Evolutionary conservation across 495 filamentous ascomycete species (phyloP), one percentile per base, ranked within the genome.

Genomic region (Podospora anserina): DNA sequence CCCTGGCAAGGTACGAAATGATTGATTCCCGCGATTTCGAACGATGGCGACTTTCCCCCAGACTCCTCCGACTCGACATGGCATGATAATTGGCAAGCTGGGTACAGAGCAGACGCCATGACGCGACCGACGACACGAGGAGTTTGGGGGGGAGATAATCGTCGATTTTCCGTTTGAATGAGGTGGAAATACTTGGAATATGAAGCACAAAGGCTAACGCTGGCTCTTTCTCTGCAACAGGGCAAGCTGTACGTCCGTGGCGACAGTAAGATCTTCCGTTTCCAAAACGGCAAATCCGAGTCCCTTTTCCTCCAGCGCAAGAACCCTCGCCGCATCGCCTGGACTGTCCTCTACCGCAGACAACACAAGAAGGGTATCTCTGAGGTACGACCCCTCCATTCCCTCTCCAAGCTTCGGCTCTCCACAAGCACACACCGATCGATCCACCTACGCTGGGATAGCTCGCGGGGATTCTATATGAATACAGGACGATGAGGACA

Each of bases 351-450:
- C 68, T 99, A 88, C 90, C 89, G 95, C 83, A 90, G 94, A 83
- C 93, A 96, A 86, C 94, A 97, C 89, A 94, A 92, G 88, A 99
- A 99, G 92, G 95, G 95, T 90, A 94, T 98, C 87, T 95, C 94
- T 87, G 95, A 99, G 92, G 95, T 98, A 88, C 84, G 90, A 30
- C 15, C 26, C n/a, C 20, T 60, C 64, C 53, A 34, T 56, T 16
- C 39, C 13, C 64, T 53, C n/a, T 13, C 61, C 65, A 15, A 62
- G 56, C 7, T 27, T 58, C 27, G 44, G 34, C 62, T 55, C 59
- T 32, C 63, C 64, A 44, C 20, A 44, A 7, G 32, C 62, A 63
- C 13, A n/a, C 61, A 44, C 20, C 60, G 59, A 34, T 61, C 59
- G 59, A 61, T 61, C 59, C 26, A 28, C 26, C 4, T 26, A 28